Percentiles rank a stretch among this genome's conserved stretches.
phyloP scores from a whole-genome alignment of 1,139 yeast genomes.

The Geotrichum europaeum region DNA sequence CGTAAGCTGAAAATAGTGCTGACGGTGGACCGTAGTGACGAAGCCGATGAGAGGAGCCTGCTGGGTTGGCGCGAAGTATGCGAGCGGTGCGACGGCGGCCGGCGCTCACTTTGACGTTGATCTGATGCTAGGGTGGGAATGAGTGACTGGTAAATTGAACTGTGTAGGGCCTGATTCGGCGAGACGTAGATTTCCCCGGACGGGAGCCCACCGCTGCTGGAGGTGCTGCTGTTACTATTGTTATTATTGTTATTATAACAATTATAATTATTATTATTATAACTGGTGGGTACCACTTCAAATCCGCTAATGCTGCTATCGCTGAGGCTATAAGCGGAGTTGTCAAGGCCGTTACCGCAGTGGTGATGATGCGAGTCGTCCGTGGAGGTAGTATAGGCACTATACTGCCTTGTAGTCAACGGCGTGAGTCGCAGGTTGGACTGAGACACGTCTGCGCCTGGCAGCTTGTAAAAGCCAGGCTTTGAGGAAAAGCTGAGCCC shows the following conservation, averaged over 20 bases:
- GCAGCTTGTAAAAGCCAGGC: neutral
- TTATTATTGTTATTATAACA: too few species aligned
- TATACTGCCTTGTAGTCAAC: neutral
- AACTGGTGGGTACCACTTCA: neutral
- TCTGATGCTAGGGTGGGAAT: neutral
- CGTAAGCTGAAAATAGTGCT: slow-evolving; percentile 10
- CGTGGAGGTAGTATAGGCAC: neutral
- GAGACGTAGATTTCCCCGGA: neutral
- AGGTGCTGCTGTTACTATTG: neutral
- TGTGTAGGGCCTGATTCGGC: neutral
- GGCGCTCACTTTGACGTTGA: neutral
- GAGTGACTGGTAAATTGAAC: slow-evolving; percentile 1
- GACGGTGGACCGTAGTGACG: slow-evolving; percentile 7
- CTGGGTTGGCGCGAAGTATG: slow-evolving; percentile 3
- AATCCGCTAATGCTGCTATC: neutral
- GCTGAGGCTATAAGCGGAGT: neutral
- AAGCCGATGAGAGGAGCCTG: slow-evolving; percentile 2
- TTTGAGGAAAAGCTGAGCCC: slow-evolving; percentile 9
- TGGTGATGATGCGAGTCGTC: neutral
- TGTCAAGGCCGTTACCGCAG: neutral
- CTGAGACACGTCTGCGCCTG: neutral
- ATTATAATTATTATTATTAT: too few species aligned
- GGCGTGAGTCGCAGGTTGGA: neutral
- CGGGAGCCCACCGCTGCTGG: neutral
- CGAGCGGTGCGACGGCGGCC: neutral